Conservation (phyloP, 495 filamentous ascomycete species). For the Tuber indicum region DNA sequence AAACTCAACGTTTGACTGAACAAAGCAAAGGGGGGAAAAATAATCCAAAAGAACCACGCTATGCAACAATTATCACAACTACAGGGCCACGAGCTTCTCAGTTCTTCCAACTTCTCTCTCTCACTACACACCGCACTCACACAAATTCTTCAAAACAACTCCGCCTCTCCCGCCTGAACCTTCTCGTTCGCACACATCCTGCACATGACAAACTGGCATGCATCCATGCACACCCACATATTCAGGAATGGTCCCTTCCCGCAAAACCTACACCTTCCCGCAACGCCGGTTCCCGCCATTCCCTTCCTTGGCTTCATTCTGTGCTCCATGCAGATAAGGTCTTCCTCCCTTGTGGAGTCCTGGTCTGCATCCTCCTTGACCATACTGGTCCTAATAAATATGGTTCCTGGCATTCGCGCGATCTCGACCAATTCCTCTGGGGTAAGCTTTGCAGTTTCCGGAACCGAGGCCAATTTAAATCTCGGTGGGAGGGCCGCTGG, state of each 20-base stretch:
- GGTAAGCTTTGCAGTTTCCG: conserved; percentile 27
- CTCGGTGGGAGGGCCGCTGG: conserved; percentile 9
- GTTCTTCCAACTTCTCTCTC: conserved; percentile 2
- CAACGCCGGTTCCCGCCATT: conserved; percentile 34
- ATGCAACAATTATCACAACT: conserved; percentile 38
- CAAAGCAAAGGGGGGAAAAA: conserved; percentile 10
- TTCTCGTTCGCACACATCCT: conserved; percentile 41
- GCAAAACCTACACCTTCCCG: conserved; percentile 38
- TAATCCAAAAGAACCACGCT: conserved; percentile 25
- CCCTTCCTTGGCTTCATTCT: conserved; percentile 39
- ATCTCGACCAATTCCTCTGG: conserved; percentile 30
- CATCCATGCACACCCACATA: conserved; percentile 42
- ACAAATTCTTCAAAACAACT: conserved; percentile 31
- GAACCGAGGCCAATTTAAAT: conserved; percentile 17
- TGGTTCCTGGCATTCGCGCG: conserved; percentile 35
- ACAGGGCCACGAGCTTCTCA: conserved; percentile 26
- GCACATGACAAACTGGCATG: conserved; percentile 39
- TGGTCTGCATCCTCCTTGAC: conserved; percentile 16
- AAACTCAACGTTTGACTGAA: conserved; percentile 3
- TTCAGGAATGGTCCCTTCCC: conserved; percentile 39
- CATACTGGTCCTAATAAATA: conserved; percentile 38
- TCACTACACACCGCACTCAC: conserved; percentile 3
- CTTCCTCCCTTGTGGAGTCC: not conserved
- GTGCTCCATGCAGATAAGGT: conserved; percentile 33
- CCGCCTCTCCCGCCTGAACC: conserved; percentile 36